A percentile compares a stretch with the other conserved stretches of the same genome.
phyloP scores from a whole-genome alignment of 495 filamentous ascomycete genomes.

The Daldinia grandis region DNA sequence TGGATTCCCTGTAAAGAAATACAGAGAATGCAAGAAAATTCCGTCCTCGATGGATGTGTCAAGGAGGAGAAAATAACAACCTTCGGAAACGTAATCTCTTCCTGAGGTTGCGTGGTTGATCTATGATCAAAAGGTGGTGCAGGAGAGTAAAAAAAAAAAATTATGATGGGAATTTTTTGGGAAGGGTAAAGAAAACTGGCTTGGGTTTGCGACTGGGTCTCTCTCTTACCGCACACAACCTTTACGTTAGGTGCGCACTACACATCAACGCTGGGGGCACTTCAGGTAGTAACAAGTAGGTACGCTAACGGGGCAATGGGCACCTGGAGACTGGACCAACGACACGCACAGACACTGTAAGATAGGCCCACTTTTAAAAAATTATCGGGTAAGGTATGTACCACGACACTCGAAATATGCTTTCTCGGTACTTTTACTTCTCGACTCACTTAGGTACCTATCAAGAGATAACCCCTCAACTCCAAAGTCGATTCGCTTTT shows the following conservation, averaged over 20 bases:
- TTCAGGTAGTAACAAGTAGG: conserved; percentile 11
- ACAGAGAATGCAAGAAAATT: conserved; percentile 45
- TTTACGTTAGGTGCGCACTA: neutral
- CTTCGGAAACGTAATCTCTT: conserved; percentile 42
- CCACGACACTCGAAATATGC: neutral
- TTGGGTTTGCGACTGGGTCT: conserved; percentile 37
- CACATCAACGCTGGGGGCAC: neutral
- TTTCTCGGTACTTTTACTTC: conserved; percentile 20
- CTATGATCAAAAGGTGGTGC: conserved; percentile 44
- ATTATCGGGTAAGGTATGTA: conserved; percentile 9
- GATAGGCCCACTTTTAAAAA: neutral
- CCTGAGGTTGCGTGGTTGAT: conserved; percentile 52
- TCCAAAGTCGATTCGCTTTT: neutral
- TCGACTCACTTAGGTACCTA: conserved; percentile 9
- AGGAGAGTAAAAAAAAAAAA: conserved; percentile 48
- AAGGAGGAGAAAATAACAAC: conserved; percentile 47
- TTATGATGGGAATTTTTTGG: conserved; percentile 48
- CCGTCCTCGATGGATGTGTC: conserved; percentile 40
- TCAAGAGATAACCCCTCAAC: neutral
- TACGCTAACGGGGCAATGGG: conserved; percentile 2
- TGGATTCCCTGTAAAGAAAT: conserved; percentile 48
- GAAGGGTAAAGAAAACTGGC: conserved; percentile 39
- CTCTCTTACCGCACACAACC: conserved; percentile 13
- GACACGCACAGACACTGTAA: neutral
- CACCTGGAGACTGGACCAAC: neutral